A percentile compares a stretch with the other conserved stretches of the same genome.
phyloP scores from a whole-genome alignment of 768 basidiomycete genomes.

The Lentinula sp. region DNA sequence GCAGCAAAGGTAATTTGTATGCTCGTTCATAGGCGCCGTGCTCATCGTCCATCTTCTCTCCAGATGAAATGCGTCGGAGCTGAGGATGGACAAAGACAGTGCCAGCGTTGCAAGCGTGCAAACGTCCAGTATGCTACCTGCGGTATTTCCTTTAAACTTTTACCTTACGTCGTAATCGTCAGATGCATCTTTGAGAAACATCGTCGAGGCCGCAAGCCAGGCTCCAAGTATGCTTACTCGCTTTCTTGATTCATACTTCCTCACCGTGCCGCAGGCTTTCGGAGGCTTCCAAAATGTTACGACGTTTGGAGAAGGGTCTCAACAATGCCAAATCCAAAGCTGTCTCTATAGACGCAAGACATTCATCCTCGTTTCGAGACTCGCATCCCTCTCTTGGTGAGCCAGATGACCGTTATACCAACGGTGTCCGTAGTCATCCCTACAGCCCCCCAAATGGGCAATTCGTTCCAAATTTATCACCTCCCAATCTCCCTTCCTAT shows the following conservation, averaged over 20 bases:
- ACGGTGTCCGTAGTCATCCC: constrained; percentile 16
- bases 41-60: constrained; percentile 10
- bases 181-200: constrained; percentile 89
- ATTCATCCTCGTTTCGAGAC: constrained; percentile 16
- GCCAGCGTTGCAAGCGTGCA: constrained; percentile 80
- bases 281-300: constrained; percentile 86
- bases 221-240: constrained; percentile 63
- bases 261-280: constrained; percentile 49
- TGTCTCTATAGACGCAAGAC: constrained; percentile 23
- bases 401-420: constrained; percentile 20
- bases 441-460: constrained; percentile 16
- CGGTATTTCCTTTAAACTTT: constrained; percentile 7
- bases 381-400: constrained; percentile 1
- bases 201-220: constrained; percentile 81
- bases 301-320: constrained; percentile 79
- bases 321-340: constrained; percentile 74
- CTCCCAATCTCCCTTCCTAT: constrained; percentile 34
- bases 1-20: constrained; percentile 59
- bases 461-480: constrained; percentile 41
- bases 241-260: constrained; percentile 11
- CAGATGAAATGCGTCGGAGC: constrained; percentile 93
- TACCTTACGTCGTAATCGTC: constrained; percentile 11
- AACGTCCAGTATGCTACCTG: constrained; percentile 56
- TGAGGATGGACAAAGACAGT: constrained; percentile 75
- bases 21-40: constrained; percentile 7